Evolutionary conservation across 352 stramenopile species (phyloP).

Genomic region (Phytophthora foliorum): DNA sequence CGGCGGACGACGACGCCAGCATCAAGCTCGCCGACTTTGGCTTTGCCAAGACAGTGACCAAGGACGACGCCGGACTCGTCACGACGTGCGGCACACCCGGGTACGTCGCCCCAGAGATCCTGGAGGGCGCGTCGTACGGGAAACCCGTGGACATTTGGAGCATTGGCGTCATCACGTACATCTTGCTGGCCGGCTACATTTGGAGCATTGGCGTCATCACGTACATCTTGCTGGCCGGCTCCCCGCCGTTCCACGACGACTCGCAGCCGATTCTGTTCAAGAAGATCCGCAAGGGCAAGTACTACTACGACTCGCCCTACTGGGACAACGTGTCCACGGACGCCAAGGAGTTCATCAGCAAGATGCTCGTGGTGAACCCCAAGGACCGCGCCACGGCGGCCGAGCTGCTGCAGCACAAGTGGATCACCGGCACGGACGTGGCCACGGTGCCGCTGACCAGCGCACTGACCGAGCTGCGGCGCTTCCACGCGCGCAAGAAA

Average conservation of each 20-base stretch:
- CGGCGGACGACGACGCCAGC: slow-evolving; percentile 83
- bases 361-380: slow-evolving; percentile 88
- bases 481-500: slow-evolving; percentile 85
- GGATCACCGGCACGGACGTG: slow-evolving; percentile 78
- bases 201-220: slow-evolving; percentile 91
- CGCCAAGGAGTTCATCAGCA: slow-evolving; percentile 91
- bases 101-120: slow-evolving; percentile 89
- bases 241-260: slow-evolving; percentile 93
- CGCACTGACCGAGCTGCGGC: slow-evolving; percentile 78
- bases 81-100: slow-evolving; percentile 83
- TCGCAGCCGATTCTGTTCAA: slow-evolving; percentile 94
- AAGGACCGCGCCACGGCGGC: slow-evolving; percentile 67
- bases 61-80: slow-evolving; percentile 65
- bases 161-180: slow-evolving; percentile 91
- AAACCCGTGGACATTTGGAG: slow-evolving; percentile 91
- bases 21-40: slow-evolving; percentile 96
- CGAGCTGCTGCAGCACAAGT: slow-evolving; percentile 78
- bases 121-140: slow-evolving; percentile 83
- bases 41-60: slow-evolving; percentile 90
- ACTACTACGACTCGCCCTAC: slow-evolving; percentile 90
- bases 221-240: slow-evolving; percentile 92
- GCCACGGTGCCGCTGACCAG: slow-evolving; percentile 79
- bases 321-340: slow-evolving; percentile 92
- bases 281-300: slow-evolving; percentile 89
- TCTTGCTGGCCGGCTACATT: slow-evolving; percentile 89